Conservation (phyloP, 441 rosid species). For the Cnidoscolus chayamansa region DNA sequence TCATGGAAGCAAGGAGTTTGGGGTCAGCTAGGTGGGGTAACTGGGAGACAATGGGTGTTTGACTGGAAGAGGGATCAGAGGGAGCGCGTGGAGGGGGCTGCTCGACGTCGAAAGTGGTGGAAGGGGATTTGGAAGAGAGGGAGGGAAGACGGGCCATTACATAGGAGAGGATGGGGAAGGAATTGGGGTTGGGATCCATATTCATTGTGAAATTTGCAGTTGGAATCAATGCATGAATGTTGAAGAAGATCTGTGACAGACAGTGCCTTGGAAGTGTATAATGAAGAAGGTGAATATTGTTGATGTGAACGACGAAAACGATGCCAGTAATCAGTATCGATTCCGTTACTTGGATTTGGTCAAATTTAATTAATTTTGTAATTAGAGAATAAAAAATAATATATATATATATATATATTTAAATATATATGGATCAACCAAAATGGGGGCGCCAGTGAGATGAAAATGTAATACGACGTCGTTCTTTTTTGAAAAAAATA, state of each 20-base stretch:
- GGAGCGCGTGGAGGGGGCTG: conserved; percentile 31
- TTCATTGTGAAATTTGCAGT: too few species aligned
- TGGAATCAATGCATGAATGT: neutral
- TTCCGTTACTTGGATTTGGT: too few species aligned
- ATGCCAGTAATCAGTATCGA: too few species aligned
- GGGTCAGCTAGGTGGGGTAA: conserved; percentile 70
- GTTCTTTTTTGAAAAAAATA: too few species aligned
- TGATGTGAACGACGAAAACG: neutral
- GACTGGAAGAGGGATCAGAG: conserved; percentile 34
- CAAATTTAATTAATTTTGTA: too few species aligned
- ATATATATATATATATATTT: too few species aligned
- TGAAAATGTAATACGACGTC: too few species aligned
- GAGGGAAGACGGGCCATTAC: conserved; percentile 64
- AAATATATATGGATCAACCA: too few species aligned
- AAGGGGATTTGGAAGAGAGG: conserved; percentile 32
- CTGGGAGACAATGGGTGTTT: conserved; percentile 33
- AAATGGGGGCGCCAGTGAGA: too few species aligned
- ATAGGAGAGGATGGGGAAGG: conserved; percentile 69
- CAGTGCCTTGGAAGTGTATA: neutral
- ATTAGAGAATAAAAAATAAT: too few species aligned
- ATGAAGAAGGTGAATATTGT: too few species aligned
- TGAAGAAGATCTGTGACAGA: neutral
- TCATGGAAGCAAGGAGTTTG: conserved; percentile 67
- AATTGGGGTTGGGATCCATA: conserved; percentile 63
- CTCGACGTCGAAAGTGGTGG: conserved; percentile 46